Conservation (phyloP, 441 rosid genomes). For the Corymbia calophylla region DNA sequence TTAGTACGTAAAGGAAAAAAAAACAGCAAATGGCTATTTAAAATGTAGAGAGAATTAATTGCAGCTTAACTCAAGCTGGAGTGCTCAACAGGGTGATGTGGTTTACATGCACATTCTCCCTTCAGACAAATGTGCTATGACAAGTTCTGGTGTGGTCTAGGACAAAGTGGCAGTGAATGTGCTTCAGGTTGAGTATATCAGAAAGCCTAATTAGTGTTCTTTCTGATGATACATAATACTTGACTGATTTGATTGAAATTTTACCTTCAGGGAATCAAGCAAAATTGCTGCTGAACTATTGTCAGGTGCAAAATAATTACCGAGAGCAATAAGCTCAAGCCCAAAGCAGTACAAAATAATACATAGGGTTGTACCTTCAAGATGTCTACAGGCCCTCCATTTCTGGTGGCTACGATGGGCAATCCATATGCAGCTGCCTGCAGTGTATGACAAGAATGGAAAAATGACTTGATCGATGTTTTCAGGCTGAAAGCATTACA, state of each 20-base stretch:
- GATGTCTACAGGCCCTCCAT: conserved; percentile 96
- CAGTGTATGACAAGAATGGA: neutral
- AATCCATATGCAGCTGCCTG: conserved; percentile 95
- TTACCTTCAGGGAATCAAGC: neutral
- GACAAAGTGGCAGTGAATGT: neutral
- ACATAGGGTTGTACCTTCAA: conserved; percentile 34
- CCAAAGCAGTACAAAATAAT: neutral
- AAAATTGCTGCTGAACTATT: neutral
- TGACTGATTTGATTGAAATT: neutral
- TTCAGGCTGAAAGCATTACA: neutral
- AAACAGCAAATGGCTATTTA: neutral
- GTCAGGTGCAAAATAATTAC: neutral
- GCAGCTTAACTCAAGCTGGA: neutral
- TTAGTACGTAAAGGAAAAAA: neutral
- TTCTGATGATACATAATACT: neutral
- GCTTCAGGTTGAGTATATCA: neutral
- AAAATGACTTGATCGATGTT: neutral
- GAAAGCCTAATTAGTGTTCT: neutral
- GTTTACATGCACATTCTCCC: neutral
- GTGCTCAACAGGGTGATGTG: neutral
- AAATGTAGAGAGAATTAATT: neutral
- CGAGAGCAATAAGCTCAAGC: neutral
- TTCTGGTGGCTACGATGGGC: conserved; percentile 88
- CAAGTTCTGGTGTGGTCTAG: neutral
- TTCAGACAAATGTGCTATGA: neutral